Percentiles rank a stretch among this genome's conserved stretches.
Conservation (phyloP, 164 flowering plant species). For the Euptelea pleiosperma region DNA sequence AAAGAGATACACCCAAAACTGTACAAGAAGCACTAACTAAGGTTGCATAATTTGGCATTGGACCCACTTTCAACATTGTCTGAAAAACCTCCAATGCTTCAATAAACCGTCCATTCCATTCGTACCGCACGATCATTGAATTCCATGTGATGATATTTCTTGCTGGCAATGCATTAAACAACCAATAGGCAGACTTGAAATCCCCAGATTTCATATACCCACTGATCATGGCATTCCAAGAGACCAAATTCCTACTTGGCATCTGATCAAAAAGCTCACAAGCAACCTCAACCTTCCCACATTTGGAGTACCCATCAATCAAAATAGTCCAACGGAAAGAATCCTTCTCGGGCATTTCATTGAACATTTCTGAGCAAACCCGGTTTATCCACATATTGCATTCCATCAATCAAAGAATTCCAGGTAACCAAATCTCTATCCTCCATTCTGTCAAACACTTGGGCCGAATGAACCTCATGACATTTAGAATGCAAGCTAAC, state of each 20-base stretch:
- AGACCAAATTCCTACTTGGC: slow-evolving; percentile 17
- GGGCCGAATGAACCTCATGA: slow-evolving; percentile 2
- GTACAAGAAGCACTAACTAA: slow-evolving; percentile 20
- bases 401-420: slow-evolving; percentile 16
- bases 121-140: slow-evolving; percentile 18
- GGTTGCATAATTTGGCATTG: slow-evolving; percentile 11
- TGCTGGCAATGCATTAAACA: slow-evolving; percentile 8
- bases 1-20: slow-evolving; percentile 9
- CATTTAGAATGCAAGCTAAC: slow-evolving; percentile 29
- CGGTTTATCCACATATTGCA: slow-evolving; percentile 1
- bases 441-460: slow-evolving; percentile 10
- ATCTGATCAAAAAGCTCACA: slow-evolving; percentile 15
- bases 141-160: slow-evolving; percentile 17
- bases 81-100: slow-evolving; percentile 14
- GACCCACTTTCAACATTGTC: slow-evolving; percentile 11
- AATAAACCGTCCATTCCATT: slow-evolving; percentile 11
- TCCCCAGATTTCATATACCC: slow-evolving; percentile 17
- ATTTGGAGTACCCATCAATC: slow-evolving; percentile 19
- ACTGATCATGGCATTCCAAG: slow-evolving; percentile 26
- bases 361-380: slow-evolving; percentile 11
- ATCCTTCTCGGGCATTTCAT: slow-evolving; percentile 22
- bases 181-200: not conserved
- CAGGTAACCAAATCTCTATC: slow-evolving; percentile 12
- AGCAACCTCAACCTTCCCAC: slow-evolving; percentile 13
- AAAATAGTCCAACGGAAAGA: slow-evolving; percentile 18